Base-by-base conservation (phyloP, 1,284 basidiomycete species). In the Malassezia caprae region DNA sequence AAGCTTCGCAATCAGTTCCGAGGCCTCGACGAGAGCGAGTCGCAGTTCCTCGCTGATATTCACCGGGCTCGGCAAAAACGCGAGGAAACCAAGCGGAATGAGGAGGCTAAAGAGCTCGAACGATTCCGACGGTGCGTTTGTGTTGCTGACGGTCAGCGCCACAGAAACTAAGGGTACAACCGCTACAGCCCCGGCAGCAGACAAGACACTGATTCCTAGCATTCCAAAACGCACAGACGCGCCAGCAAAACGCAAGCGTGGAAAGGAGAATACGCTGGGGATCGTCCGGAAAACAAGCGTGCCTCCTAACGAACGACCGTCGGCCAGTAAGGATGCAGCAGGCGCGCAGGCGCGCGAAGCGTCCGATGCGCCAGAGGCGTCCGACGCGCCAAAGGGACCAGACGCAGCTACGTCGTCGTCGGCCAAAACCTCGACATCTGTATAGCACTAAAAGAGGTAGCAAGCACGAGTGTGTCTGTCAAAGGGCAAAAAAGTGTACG, bases 1-100 rank as follows among this genome's bases (percentile, higher is more conserved):
- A 67, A 66, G 37, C 60, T 70, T n/a, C 57, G 60, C 1, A 72
- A 71, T 26, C 70, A 72, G 51, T 74, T 70, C 39, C 52, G 72
- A 0, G 72, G 72, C 0, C 61, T 74, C 17, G 70, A 74, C 45
- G 69, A 72, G 32, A 60, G 43, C 12, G 72, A 74, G 51, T 52
- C 53, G 7, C 58, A 54, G 7, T 74, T 74, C 24, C 53, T 74
- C 2, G 58, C 61, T 1, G 51, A 65, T n/a, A 59, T 73, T 8
- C 60, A 40, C 4, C 40, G 24, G 1, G 51, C 58, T 21, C 59
- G 56, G 32, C 44, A 46, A n/a, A 40, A 47, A 1, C 56, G 63
- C 21, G 63, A 65, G 26, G 13, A 30, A 24, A 34, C 52, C 8
- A 59, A 52, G 49, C 24, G 28, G 26, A 15, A 26, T 10, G 50